Evolutionary conservation across 176 grass and related monocot species (phyloP), one percentile per base, ranked within the genome.

Genomic region (Canna indica): DNA sequence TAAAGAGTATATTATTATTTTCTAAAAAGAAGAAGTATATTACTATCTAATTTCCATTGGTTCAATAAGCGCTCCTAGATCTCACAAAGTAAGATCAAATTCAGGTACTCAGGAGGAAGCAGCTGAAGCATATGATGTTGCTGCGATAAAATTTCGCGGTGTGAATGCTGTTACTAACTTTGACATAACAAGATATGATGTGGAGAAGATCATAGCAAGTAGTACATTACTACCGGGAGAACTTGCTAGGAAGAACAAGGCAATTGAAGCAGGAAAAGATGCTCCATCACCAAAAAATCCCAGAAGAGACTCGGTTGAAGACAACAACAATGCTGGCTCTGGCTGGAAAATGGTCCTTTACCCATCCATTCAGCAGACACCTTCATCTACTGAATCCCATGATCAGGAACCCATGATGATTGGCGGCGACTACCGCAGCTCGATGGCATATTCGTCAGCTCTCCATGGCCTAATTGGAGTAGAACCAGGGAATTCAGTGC

Each of bases 141-240:
- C 94, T 1, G 94, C 94, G 14, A 99, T 99, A 68, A 99, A 99
- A 86, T 99, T 99, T 73, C 90, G 94, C 7, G 94, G 94, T n/a
- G 30, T 83, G 58, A 99, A 79, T 68, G 94, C 94, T 0, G 94
- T 99, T 59, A 99, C 94, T 0, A 99, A 99, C 85, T 99, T 99
- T 25, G 90, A 93, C 46, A 90, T 99, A 63, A 86, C 82, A 2
- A 84, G 89, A 39, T 99, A 99, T 3, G 80, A 93, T 13, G 86
- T 90, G 0, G 84, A 90, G 42, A 88, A 77, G 73, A 99, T 99
- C 65, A 80, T 93, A 87, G 87, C 81, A 16, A 99, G 86, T 48
- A 87, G 62, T 73, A 78, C 80, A 13, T 84, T 99, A 5, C 76
- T 99, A 11, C 82, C 94, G 4, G 83, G 71, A 57, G 84, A 93